phyloP scores from a whole-genome alignment of 768 basidiomycete genomes.

The Flagelloscypha sp. region DNA sequence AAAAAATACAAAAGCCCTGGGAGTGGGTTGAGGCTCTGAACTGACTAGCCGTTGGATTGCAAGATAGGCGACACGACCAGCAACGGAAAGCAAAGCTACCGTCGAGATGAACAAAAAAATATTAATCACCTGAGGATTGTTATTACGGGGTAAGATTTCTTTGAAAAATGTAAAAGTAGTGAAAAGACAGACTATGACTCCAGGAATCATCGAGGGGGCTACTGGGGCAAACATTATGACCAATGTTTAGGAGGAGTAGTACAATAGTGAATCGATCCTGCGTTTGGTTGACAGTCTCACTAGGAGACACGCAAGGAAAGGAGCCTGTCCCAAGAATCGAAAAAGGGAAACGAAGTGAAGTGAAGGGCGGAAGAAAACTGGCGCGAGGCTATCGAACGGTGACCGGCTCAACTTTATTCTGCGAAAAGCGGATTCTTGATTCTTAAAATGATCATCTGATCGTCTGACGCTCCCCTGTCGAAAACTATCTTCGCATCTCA shows the following conservation, averaged over 20 bases:
- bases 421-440: no score
- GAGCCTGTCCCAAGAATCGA: slow-evolving; percentile 26
- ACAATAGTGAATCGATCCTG: slow-evolving; percentile 11
- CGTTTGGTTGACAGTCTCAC: slow-evolving; percentile 10
- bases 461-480: no score
- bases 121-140: slow-evolving; percentile 32
- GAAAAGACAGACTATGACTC: slow-evolving; percentile 29
- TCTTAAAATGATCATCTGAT: no score
- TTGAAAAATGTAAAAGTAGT: slow-evolving; percentile 11
- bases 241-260: slow-evolving; percentile 9
- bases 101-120: slow-evolving; percentile 48
- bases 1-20: slow-evolving; percentile 53
- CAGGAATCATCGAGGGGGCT: slow-evolving; percentile 23
- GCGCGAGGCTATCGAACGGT: no score
- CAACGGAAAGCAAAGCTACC: slow-evolving; percentile 43
- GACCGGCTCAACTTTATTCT: no score
- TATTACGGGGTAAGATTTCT: background rate
- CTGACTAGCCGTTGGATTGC: slow-evolving; percentile 27
- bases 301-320: slow-evolving; percentile 16
- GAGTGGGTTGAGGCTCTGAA: slow-evolving; percentile 17
- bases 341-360: slow-evolving; percentile 11
- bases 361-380: slow-evolving; percentile 12
- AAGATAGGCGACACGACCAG: slow-evolving; percentile 39
- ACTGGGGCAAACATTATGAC: slow-evolving; percentile 21
- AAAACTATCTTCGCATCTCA: no score